A percentile compares a stretch with the other conserved stretches of the same genome.
These are phyloP conservation scores for Podospora pseudopauciseta DNA, from an alignment of 495 filamentous ascomycete genomes.

Conservation along the genomic window DNA sequence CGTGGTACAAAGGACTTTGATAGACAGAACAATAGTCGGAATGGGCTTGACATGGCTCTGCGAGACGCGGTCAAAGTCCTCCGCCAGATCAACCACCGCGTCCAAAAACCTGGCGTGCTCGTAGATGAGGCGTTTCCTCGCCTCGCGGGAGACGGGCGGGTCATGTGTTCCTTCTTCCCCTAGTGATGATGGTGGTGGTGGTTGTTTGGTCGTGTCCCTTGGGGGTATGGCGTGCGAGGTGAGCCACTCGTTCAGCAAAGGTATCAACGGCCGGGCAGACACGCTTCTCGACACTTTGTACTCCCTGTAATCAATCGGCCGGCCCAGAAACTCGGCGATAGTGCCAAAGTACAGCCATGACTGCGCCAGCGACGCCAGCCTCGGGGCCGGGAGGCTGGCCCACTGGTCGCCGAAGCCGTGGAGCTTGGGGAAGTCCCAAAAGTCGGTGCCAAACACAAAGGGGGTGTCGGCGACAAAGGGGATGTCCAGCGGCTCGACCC, in stretches of 20 bases:
- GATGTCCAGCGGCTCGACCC: constrained; percentile 24
- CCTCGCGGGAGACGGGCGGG: constrained; percentile 4
- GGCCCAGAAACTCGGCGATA: constrained; percentile 28
- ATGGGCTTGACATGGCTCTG: constrained; percentile 24
- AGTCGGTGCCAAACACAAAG: constrained; percentile 23
- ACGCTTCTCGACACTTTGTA: constrained; percentile 21
- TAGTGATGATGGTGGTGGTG: neutral
- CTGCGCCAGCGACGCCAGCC: constrained; percentile 25
- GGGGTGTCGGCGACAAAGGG: constrained; percentile 28
- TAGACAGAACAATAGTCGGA: constrained; percentile 24
- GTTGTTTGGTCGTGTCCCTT: neutral
- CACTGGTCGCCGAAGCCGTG: constrained; percentile 29
- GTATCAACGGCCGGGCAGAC: constrained; percentile 18
- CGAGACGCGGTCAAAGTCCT: constrained; percentile 28
- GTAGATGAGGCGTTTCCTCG: constrained; percentile 15
- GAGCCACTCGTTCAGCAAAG: constrained; percentile 23
- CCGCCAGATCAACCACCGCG: constrained; percentile 21
- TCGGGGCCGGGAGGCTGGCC: constrained; percentile 24
- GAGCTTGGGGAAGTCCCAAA: constrained; percentile 27
- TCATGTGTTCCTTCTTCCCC: neutral
- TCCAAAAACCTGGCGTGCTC: constrained; percentile 23
- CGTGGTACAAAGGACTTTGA: constrained; percentile 26
- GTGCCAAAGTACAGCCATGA: constrained; percentile 30
- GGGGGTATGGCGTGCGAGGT: constrained; percentile 6
- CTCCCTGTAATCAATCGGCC: constrained; percentile 21